Conservation (phyloP, 2,329 filamentous ascomycete species). For the Fusarium redolens region DNA sequence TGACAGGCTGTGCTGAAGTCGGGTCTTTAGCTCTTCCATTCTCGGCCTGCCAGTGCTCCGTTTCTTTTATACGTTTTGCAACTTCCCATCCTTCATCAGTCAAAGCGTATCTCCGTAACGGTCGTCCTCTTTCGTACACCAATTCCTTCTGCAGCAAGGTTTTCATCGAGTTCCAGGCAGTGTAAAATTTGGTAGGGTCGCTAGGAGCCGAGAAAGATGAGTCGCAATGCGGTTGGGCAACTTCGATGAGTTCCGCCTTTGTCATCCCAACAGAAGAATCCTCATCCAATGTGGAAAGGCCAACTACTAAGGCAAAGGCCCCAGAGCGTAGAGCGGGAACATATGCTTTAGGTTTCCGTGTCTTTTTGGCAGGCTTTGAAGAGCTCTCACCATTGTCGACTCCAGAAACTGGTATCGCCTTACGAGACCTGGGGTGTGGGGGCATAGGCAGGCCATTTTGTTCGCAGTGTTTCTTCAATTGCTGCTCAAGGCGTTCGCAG, state of each 20-base stretch:
- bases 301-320: conserved; percentile 77
- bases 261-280: conserved; percentile 66
- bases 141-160: conserved; percentile 78
- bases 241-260: conserved; percentile 75
- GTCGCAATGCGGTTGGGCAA: conserved; percentile 78
- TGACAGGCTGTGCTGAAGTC: background rate
- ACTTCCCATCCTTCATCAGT: conserved; percentile 85
- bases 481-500: conserved; percentile 74
- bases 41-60: conserved; percentile 52
- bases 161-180: conserved; percentile 87
- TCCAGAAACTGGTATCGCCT: conserved; percentile 47
- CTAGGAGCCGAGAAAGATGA: conserved; percentile 76
- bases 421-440: conserved; percentile 61
- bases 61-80: conserved; percentile 71
- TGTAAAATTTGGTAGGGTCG: conserved; percentile 77
- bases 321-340: conserved; percentile 80
- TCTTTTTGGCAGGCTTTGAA: conserved; percentile 65
- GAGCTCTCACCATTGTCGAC: conserved; percentile 50
- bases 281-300: conserved; percentile 69
- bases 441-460: conserved; percentile 77
- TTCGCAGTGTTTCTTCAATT: conserved; percentile 69
- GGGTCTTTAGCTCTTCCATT: conserved; percentile 26
- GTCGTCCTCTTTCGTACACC: conserved; percentile 77
- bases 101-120: conserved; percentile 74
- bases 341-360: conserved; percentile 72